These are phyloP conservation scores for Scytalidium sp. DNA, from an alignment of 2,329 filamentous ascomycete genomes.

Conservation along the genomic window DNA sequence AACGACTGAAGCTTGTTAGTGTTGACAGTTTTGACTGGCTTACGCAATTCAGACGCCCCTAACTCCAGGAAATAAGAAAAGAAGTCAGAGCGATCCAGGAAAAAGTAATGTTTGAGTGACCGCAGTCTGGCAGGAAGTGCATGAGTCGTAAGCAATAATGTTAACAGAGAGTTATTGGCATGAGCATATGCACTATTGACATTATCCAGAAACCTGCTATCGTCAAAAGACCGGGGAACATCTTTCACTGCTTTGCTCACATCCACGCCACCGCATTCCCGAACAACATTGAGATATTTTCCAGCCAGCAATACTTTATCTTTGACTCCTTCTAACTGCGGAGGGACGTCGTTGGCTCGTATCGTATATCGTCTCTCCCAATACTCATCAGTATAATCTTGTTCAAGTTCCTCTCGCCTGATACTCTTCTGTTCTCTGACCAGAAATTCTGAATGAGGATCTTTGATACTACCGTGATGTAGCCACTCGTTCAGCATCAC, in stretches of 20 bases:
- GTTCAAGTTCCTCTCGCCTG: constrained; percentile 81
- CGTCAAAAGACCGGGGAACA: constrained; percentile 89
- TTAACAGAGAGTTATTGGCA: constrained; percentile 89
- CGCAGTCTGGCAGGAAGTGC: constrained; percentile 81
- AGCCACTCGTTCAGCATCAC: constrained; percentile 98
- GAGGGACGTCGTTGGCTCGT: constrained; percentile 84
- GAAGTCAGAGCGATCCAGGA: constrained; percentile 95
- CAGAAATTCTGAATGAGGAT: constrained; percentile 90
- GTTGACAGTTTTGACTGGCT: constrained; percentile 85
- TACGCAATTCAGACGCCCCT: constrained; percentile 82
- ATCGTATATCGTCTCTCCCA: constrained; percentile 98
- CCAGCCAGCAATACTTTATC: constrained; percentile 93
- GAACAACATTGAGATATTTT: constrained; percentile 96
- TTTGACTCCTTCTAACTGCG: constrained; percentile 85
- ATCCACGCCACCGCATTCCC: constrained; percentile 94
- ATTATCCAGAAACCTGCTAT: constrained; percentile 88
- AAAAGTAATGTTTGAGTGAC: constrained; percentile 98
- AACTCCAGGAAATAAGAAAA: constrained; percentile 98
- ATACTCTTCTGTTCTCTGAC: constrained; percentile 97
- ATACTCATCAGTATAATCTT: constrained; percentile 98
- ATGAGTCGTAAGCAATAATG: constrained; percentile 88
- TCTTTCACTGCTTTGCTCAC: constrained; percentile 84
- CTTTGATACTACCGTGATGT: constrained; percentile 91
- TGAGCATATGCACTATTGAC: constrained; percentile 94
- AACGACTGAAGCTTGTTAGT: constrained; percentile 90